phyloP scores from a whole-genome alignment of 2,329 filamentous ascomycete species.

The Penicillium sp. region DNA sequence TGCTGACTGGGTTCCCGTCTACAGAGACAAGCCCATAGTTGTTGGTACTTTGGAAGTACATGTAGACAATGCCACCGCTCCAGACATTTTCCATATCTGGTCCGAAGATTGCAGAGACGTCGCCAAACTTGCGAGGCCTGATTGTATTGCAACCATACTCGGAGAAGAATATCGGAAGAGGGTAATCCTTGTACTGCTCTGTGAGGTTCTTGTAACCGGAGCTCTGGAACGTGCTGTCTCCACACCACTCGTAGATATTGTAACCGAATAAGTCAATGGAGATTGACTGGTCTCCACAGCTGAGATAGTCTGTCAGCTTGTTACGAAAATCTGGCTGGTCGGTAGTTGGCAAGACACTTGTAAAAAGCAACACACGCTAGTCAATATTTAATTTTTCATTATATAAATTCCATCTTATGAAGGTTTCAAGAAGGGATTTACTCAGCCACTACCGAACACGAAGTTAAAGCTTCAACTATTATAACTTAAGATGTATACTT shows the following conservation, averaged over 20 bases:
- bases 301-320: conserved; percentile 86
- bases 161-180: conserved; percentile 92
- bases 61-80: conserved; percentile 95
- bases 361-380: too few relatives aligned
- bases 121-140: conserved; percentile 73
- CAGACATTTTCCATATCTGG: conserved; percentile 77
- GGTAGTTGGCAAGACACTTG: too few relatives aligned
- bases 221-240: conserved; percentile 68
- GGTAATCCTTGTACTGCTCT: conserved; percentile 80
- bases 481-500: too few relatives aligned
- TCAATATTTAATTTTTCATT: too few relatives aligned
- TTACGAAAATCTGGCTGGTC: conserved; percentile 63
- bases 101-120: conserved; percentile 77
- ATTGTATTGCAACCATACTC: conserved; percentile 91
- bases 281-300: conserved; percentile 67
- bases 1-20: conserved; percentile 60
- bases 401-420: too few relatives aligned
- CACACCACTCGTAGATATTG: conserved; percentile 99
- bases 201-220: conserved; percentile 81
- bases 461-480: too few relatives aligned
- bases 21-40: conserved; percentile 70
- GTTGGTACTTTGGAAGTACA: conserved; percentile 90
- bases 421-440: too few relatives aligned
- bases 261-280: conserved; percentile 97
- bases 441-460: too few relatives aligned